A percentile compares a stretch with the other conserved stretches of the same genome.
Conservation (phyloP, 352 stramenopile species). For the Pseudoperonospora humuli region DNA sequence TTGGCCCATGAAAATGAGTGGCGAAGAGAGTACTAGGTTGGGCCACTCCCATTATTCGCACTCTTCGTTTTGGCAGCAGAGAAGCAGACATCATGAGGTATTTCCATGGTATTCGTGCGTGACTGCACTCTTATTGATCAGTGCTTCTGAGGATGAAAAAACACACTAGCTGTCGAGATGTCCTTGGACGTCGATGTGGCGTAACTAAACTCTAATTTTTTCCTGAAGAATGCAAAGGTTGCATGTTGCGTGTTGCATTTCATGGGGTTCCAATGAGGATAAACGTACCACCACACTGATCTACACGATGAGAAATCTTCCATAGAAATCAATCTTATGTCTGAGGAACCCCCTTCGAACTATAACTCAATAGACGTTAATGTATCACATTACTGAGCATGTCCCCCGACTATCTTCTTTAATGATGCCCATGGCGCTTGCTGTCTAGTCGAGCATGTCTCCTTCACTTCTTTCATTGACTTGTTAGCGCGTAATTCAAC, state of each 20-base stretch:
- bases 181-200: slow-evolving; percentile 30
- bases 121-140: not conserved
- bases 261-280: slow-evolving; percentile 41
- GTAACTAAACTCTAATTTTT: slow-evolving; percentile 83
- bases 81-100: no score
- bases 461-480: no score
- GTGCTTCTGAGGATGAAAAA: slow-evolving; percentile 69
- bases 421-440: no score
- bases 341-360: slow-evolving; percentile 36
- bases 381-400: no score
- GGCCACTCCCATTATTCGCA: not conserved
- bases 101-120: no score
- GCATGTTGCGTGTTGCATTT: not conserved
- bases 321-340: slow-evolving; percentile 59
- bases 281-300: slow-evolving; percentile 74
- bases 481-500: no score
- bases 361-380: no score
- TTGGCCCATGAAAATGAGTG: slow-evolving; percentile 18
- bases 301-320: slow-evolving; percentile 59
- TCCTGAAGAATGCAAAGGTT: slow-evolving; percentile 49
- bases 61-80: slow-evolving; percentile 14
- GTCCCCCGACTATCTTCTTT: no score
- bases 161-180: slow-evolving; percentile 42
- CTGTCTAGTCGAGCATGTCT: no score
- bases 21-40: slow-evolving; percentile 1